A percentile compares a stretch with the other conserved stretches of the same genome.
These are phyloP conservation scores for Mortierella sp. DNA, from an alignment of 371 early-diverging fungal genomes.

Conservation along the genomic window DNA sequence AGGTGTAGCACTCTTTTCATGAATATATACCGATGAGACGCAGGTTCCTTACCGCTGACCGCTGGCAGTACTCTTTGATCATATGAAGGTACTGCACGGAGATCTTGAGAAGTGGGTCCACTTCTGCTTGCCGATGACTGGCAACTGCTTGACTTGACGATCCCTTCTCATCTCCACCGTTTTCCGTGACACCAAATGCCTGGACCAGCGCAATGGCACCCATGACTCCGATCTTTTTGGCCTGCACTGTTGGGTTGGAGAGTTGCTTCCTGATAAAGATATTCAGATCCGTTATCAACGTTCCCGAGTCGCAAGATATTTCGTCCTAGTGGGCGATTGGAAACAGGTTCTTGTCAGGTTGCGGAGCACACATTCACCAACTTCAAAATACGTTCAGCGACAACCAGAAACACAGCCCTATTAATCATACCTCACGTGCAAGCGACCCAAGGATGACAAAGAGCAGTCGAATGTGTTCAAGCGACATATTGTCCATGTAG, in stretches of 20 bases:
- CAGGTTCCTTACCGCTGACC: slow-evolving; percentile 63
- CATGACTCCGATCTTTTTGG: slow-evolving; percentile 84
- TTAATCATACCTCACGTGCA: slow-evolving; percentile 67
- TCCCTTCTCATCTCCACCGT: slow-evolving; percentile 22
- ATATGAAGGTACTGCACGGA: slow-evolving; percentile 64
- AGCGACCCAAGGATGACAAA: slow-evolving; percentile 82
- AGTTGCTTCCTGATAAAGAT: slow-evolving; percentile 87
- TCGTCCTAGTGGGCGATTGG: slow-evolving; percentile 36
- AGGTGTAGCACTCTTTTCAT: neutral
- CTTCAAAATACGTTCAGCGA: neutral
- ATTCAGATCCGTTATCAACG: slow-evolving; percentile 76
- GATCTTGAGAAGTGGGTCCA: slow-evolving; percentile 62
- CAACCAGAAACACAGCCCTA: neutral
- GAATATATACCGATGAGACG: neutral
- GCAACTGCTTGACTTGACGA: slow-evolving; percentile 38
- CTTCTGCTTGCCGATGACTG: slow-evolving; percentile 45
- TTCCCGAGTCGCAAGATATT: slow-evolving; percentile 26
- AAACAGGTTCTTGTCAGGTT: neutral
- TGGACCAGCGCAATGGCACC: slow-evolving; percentile 82
- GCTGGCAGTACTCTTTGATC: slow-evolving; percentile 61
- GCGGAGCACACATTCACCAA: too few relatives aligned
- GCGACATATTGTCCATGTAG: slow-evolving; percentile 78
- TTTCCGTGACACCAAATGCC: slow-evolving; percentile 68
- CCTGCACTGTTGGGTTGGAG: slow-evolving; percentile 76
- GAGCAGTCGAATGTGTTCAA: slow-evolving; percentile 75